Evolutionary conservation across 352 stramenopile genomes (phyloP).

Genomic region (Peronosclerospora sorghi): DNA sequence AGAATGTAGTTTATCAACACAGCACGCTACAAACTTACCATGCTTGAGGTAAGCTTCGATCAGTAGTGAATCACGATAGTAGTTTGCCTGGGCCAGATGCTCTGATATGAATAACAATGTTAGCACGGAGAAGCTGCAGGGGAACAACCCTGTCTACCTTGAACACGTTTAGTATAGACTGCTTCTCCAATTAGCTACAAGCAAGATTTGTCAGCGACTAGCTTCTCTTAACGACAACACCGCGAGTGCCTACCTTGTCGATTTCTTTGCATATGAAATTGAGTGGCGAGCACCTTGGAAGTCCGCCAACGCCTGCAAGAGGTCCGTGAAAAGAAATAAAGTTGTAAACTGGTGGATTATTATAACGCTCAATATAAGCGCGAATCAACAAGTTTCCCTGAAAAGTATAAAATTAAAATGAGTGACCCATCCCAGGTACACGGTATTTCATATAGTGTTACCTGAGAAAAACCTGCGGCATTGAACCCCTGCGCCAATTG

Average conservation of each 20-base stretch:
- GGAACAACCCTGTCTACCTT: constrained; percentile 30
- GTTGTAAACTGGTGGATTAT: constrained; percentile 83
- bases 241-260: constrained; percentile 27
- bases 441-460: constrained; percentile 13
- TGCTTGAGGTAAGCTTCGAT: constrained; percentile 59
- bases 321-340: constrained; percentile 90
- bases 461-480: constrained; percentile 88
- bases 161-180: constrained; percentile 80
- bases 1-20: background rate
- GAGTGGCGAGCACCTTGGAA: constrained; percentile 82
- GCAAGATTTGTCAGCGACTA: constrained; percentile 1
- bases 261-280: constrained; percentile 82
- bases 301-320: constrained; percentile 79
- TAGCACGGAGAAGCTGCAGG: background rate
- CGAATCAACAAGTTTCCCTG: constrained; percentile 88
- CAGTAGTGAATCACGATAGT: constrained; percentile 84
- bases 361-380: constrained; percentile 91
- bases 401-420: background rate
- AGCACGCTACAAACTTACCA: constrained; percentile 20
- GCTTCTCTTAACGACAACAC: background rate
- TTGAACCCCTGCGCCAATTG: constrained; percentile 87
- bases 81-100: constrained; percentile 86
- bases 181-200: constrained; percentile 68
- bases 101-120: constrained; percentile 23
- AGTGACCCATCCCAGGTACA: too few species aligned